Conservation (phyloP, 2,329 filamentous ascomycete species). For the Elsinoe ampelina region DNA sequence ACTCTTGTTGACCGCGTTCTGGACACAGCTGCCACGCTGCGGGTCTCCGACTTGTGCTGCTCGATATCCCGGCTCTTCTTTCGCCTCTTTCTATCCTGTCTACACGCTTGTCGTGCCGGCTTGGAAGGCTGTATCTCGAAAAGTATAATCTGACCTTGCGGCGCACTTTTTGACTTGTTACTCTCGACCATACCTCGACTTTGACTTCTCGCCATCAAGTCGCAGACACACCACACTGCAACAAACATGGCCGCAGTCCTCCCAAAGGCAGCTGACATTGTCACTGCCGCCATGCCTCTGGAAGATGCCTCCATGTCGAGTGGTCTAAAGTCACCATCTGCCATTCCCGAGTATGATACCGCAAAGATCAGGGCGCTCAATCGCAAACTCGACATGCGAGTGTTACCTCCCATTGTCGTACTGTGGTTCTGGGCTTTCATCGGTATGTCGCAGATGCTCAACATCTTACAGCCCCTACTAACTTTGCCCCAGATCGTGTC, state of each 20-base stretch:
- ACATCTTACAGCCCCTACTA: constrained; percentile 42
- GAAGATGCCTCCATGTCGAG: constrained; percentile 3
- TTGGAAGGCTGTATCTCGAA: not conserved
- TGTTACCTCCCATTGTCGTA: constrained; percentile 13
- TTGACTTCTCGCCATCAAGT: not conserved
- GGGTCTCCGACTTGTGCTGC: not conserved
- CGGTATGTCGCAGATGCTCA: not conserved
- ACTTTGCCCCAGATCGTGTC: constrained; percentile 43
- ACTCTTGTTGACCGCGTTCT: constrained; percentile 8
- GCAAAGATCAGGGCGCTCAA: constrained; percentile 1
- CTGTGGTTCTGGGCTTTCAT: constrained; percentile 14
- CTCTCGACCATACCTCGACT: not conserved
- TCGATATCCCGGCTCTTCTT: not conserved
- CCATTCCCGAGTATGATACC: not conserved
- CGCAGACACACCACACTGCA: not conserved
- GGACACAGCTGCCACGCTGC: not conserved
- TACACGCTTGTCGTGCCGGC: not conserved
- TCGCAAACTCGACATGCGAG: constrained; percentile 13
- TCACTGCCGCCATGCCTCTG: not conserved
- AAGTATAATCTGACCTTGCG: constrained; percentile 9
- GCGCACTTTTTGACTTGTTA: not conserved
- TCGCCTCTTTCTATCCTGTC: not conserved
- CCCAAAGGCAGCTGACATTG: constrained; percentile 4
- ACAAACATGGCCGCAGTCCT: not conserved
- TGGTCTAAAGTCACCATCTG: not conserved